Conservation (phyloP, 768 basidiomycete species). For the Amanita thiersii region DNA sequence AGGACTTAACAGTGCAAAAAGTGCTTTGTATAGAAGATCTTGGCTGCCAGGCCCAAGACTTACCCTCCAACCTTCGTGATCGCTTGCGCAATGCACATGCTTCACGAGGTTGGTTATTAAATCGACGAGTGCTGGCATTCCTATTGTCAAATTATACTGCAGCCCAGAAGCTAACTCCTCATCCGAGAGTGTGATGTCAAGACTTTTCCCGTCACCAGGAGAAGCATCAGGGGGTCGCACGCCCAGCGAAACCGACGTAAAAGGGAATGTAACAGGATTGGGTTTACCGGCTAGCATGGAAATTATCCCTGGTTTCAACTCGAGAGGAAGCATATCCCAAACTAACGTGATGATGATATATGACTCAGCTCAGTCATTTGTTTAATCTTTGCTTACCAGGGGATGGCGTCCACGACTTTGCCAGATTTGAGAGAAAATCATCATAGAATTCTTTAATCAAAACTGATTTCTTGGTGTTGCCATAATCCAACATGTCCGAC, state of each 20-base stretch:
- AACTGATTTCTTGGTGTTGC: no score
- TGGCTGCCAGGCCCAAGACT: constrained; percentile 69
- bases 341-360: constrained; percentile 22
- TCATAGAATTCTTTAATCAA: not conserved
- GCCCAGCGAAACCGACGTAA: constrained; percentile 54
- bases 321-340: constrained; percentile 52
- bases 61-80: constrained; percentile 50
- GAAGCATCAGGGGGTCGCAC: constrained; percentile 30
- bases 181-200: constrained; percentile 36
- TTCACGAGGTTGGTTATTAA: constrained; percentile 61
- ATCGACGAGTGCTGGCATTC: constrained; percentile 40
- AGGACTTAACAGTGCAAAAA: constrained; percentile 58
- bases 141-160: constrained; percentile 58
- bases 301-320: constrained; percentile 54
- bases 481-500: no score
- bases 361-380: not conserved
- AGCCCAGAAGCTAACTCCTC: constrained; percentile 48
- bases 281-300: constrained; percentile 76
- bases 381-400: constrained; percentile 29
- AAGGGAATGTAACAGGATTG: constrained; percentile 72
- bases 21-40: constrained; percentile 74
- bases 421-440: constrained; percentile 11
- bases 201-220: constrained; percentile 23
- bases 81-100: constrained; percentile 41
- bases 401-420: constrained; percentile 41